Percentiles rank a stretch among this genome's conserved stretches.
Evolutionary conservation across 2,329 filamentous ascomycete species (phyloP).

Genomic region (Pseudogymnoascus sp.): DNA sequence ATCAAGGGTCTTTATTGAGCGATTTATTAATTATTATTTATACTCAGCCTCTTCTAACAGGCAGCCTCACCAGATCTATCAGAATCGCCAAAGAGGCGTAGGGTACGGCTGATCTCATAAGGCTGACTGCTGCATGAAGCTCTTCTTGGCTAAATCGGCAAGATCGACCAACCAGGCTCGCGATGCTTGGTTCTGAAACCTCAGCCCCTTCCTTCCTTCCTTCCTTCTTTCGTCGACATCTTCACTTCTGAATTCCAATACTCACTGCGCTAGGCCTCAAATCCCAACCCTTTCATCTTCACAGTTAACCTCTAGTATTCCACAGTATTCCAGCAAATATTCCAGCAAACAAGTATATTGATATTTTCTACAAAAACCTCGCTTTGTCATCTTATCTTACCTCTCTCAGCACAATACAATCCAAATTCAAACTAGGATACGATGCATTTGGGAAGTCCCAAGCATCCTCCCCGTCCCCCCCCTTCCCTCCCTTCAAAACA

Average conservation of each 20-base stretch:
- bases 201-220: too few species aligned
- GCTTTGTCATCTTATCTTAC: background rate
- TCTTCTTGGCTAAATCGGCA: background rate
- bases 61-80: background rate
- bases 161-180: background rate
- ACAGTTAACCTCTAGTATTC: background rate
- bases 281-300: background rate
- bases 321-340: too few species aligned
- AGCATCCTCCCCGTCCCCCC: background rate
- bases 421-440: background rate
- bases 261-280: background rate
- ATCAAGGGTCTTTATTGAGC: background rate
- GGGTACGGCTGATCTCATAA: background rate
- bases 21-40: background rate
- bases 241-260: background rate
- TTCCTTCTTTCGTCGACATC: background rate
- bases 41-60: too few species aligned
- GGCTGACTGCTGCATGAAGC: background rate
- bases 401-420: background rate
- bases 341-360: background rate
- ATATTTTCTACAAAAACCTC: background rate
- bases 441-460: background rate
- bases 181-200: background rate
- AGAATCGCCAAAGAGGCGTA: background rate
- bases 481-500: background rate